These are phyloP conservation scores for Hygrophila difformis DNA, from an alignment of 257 asterid species.

Conservation along the genomic window DNA sequence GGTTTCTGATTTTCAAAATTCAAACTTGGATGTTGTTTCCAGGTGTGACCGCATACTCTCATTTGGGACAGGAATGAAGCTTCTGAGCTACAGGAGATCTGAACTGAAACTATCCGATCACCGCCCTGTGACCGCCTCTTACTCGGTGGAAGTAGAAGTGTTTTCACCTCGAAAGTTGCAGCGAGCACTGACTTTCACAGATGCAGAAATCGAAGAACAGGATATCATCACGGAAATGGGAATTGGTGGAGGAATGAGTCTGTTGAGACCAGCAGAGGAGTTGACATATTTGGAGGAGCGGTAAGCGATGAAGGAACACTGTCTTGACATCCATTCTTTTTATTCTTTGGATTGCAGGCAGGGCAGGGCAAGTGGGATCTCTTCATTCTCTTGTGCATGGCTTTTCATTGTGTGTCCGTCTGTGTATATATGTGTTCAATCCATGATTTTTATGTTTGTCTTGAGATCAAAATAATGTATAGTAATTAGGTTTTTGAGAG, in stretches of 20 bases:
- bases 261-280: neutral
- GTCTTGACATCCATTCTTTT: too few relatives aligned
- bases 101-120: slow-evolving; percentile 83
- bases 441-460: too few relatives aligned
- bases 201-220: slow-evolving; percentile 73
- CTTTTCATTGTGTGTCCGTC: too few relatives aligned
- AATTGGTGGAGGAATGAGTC: slow-evolving; percentile 21
- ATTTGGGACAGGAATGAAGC: slow-evolving; percentile 72
- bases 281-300: too few relatives aligned
- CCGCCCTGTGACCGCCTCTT: slow-evolving; percentile 82
- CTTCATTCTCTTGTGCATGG: too few relatives aligned
- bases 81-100: slow-evolving; percentile 51
- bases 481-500: too few relatives aligned
- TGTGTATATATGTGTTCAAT: too few relatives aligned
- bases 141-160: slow-evolving; percentile 76
- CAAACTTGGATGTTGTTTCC: neutral
- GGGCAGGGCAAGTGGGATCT: too few relatives aligned
- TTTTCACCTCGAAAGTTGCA: slow-evolving; percentile 76
- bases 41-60: slow-evolving; percentile 97
- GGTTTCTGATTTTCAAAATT: neutral
- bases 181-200: slow-evolving; percentile 77
- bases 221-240: slow-evolving; percentile 32
- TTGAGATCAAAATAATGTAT: too few relatives aligned
- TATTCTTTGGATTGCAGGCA: too few relatives aligned
- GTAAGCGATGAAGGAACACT: too few relatives aligned